phyloP scores from a whole-genome alignment of 192 early-diverging fungal species.

The Umbelopsis isabellina region DNA sequence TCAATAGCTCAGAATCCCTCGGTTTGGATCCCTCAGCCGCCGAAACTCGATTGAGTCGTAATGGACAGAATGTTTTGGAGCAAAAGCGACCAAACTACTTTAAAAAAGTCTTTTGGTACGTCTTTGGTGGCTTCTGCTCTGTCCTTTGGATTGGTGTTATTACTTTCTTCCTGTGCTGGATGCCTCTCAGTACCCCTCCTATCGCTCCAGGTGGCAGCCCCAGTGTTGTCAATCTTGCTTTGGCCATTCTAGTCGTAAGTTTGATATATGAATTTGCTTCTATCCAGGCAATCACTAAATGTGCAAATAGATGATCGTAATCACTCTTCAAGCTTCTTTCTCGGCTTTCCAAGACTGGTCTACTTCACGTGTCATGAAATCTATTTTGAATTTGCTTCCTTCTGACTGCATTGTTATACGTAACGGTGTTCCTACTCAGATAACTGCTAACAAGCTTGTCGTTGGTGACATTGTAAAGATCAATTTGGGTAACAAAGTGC shows the following conservation, averaged over 20 bases:
- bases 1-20: slow-evolving; percentile 36
- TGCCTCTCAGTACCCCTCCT: slow-evolving; percentile 48
- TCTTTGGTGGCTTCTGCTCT: slow-evolving; percentile 71
- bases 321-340: slow-evolving; percentile 66
- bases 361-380: slow-evolving; percentile 65
- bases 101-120: slow-evolving; percentile 44
- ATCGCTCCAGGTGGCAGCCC: slow-evolving; percentile 47
- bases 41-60: slow-evolving; percentile 31
- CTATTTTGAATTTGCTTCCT: slow-evolving; percentile 70
- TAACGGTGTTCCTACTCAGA: slow-evolving; percentile 51
- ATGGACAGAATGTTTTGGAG: slow-evolving; percentile 41
- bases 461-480: slow-evolving; percentile 77
- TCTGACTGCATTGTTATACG: slow-evolving; percentile 69
- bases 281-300: background rate
- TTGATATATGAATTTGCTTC: background rate
- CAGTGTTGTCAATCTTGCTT: slow-evolving; percentile 56
- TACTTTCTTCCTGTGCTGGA: slow-evolving; percentile 68
- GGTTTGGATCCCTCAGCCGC: slow-evolving; percentile 40
- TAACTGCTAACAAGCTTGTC: slow-evolving; percentile 65
- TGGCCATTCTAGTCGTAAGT: slow-evolving; percentile 54
- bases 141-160: slow-evolving; percentile 68
- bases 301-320: slow-evolving; percentile 53
- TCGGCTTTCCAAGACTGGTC: slow-evolving; percentile 70
- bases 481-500: slow-evolving; percentile 69
- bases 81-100: slow-evolving; percentile 38